Evolutionary conservation across 129 eudicot species (phyloP).

Genomic region (Silybum marianum): DNA sequence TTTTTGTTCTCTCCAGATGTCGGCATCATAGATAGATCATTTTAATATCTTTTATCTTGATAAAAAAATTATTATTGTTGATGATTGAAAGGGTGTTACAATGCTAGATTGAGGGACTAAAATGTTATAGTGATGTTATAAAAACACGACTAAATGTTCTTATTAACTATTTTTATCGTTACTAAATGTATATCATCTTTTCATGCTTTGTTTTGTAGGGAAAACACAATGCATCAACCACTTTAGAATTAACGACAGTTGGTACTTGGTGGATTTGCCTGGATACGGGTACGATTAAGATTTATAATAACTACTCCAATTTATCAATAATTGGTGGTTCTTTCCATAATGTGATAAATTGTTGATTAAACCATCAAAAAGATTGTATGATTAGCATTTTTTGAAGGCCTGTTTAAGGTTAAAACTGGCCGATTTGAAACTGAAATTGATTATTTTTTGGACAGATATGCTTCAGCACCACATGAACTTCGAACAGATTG

Average conservation of each 20-base stretch:
- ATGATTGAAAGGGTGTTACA: too few species aligned
- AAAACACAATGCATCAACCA: slow-evolving; percentile 99
- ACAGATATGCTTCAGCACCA: slow-evolving; percentile 91
- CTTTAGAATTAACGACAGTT: slow-evolving; percentile 86
- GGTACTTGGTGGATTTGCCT: slow-evolving; percentile 96
- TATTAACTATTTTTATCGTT: background rate
- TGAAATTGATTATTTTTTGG: slow-evolving; percentile 21
- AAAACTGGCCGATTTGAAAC: background rate
- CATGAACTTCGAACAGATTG: slow-evolving; percentile 75
- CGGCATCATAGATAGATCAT: background rate
- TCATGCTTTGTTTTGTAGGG: slow-evolving; percentile 53
- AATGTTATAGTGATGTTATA: background rate
- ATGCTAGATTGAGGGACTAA: too few species aligned
- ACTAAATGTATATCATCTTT: background rate
- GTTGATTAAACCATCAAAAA: background rate
- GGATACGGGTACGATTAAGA: slow-evolving; percentile 74
- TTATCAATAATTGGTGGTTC: background rate
- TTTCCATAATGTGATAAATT: background rate
- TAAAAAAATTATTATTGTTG: too few species aligned
- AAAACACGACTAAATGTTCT: background rate
- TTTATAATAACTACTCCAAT: background rate
- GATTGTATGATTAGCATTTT: background rate
- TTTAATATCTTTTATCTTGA: too few species aligned
- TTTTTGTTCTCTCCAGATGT: background rate
- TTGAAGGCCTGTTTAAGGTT: too few species aligned